Evolutionary conservation across 768 basidiomycete species (phyloP).

Genomic region (Lenzites betulinus): DNA sequence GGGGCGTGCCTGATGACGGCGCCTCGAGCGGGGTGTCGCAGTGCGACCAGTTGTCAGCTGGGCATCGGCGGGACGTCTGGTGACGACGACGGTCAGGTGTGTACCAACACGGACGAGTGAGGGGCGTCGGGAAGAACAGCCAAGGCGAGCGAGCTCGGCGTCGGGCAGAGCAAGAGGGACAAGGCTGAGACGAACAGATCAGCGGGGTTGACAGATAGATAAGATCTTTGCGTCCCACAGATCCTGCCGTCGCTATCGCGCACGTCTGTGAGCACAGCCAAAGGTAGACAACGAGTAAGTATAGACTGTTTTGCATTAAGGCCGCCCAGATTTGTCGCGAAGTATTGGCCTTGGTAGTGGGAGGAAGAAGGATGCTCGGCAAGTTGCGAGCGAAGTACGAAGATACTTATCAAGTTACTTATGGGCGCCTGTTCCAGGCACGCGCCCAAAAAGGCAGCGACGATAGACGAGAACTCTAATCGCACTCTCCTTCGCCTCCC

Average conservation of each 20-base stretch:
- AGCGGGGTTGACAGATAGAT: conserved; percentile 9
- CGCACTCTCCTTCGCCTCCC: background rate
- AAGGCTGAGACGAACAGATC: background rate
- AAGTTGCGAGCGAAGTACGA: background rate
- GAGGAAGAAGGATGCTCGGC: background rate
- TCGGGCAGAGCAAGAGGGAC: background rate
- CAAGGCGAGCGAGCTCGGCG: no score
- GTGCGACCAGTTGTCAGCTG: conserved; percentile 4
- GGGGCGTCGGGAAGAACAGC: background rate
- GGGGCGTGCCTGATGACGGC: conserved; percentile 16
- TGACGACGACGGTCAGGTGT: background rate
- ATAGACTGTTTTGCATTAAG: background rate
- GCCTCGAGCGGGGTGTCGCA: background rate
- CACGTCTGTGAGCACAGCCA: no score
- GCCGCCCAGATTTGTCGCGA: background rate
- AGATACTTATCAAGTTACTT: no score
- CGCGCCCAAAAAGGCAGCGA: background rate
- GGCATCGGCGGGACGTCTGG: background rate
- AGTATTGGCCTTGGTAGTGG: no score
- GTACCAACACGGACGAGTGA: background rate
- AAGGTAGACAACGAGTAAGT: background rate
- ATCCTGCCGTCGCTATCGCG: no score
- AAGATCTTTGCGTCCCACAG: no score
- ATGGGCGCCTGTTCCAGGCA: conserved; percentile 9
- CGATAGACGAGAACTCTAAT: background rate